phyloP scores from a whole-genome alignment of 2,329 filamentous ascomycete genomes.

The Lecanicillium sp. region DNA sequence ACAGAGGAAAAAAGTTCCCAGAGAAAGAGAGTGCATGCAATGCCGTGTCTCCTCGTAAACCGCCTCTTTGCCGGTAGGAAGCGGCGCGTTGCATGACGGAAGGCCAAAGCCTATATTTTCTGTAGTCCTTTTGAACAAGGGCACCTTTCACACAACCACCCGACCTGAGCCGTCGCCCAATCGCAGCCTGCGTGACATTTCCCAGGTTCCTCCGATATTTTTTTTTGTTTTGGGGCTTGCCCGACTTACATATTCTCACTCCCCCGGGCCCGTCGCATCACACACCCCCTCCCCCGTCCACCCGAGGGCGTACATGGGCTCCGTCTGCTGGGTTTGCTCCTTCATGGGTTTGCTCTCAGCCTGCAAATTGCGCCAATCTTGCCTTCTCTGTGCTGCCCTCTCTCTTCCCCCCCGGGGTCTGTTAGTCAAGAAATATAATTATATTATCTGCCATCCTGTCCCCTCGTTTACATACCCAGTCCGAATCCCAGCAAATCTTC shows the following conservation, averaged over 20 bases:
- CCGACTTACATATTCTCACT: too few species aligned
- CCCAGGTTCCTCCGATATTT: not conserved
- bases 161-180: slow-evolving; percentile 2
- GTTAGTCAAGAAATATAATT: slow-evolving; percentile 10
- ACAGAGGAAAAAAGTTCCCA: not conserved
- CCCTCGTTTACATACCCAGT: not conserved
- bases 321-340: too few species aligned
- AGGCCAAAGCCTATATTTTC: too few species aligned
- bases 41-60: not conserved
- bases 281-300: slow-evolving; percentile 4
- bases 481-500: slow-evolving; percentile 6
- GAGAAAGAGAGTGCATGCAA: not conserved
- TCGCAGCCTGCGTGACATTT: not conserved
- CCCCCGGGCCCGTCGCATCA: not conserved
- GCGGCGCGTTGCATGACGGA: slow-evolving; percentile 3
- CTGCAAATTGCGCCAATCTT: slow-evolving; percentile 15
- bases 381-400: too few species aligned
- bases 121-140: too few species aligned
- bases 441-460: slow-evolving; percentile 4
- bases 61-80: not conserved
- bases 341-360: slow-evolving; percentile 10
- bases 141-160: not conserved
- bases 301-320: not conserved
- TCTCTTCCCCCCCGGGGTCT: not conserved
- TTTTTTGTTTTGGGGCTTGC: too few species aligned